A percentile compares a stretch with the other conserved stretches of the same genome.
phyloP scores from a whole-genome alignment of 805 yeast genomes.

The Candida fluviatilis region DNA sequence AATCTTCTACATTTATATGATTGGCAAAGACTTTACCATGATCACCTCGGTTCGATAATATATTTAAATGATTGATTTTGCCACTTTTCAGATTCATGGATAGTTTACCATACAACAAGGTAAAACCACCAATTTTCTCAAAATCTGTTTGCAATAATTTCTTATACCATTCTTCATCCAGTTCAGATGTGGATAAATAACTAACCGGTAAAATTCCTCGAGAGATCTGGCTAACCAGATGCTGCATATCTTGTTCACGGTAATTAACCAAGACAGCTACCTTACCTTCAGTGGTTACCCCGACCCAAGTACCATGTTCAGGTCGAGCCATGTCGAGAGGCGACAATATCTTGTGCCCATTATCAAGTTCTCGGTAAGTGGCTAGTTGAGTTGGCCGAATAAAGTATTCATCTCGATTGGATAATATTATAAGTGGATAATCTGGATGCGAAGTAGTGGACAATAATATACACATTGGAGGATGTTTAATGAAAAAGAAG shows the following conservation, averaged over 20 bases:
- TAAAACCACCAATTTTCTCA: conserved; percentile 55
- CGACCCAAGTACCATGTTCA: conserved; percentile 92
- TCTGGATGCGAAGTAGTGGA: conserved; percentile 66
- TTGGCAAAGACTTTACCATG: conserved; percentile 28
- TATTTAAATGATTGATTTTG: conserved; percentile 31
- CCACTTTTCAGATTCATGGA: conserved; percentile 17
- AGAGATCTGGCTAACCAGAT: conserved; percentile 35
- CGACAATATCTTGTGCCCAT: conserved; percentile 43
- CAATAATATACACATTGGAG: conserved; percentile 79
- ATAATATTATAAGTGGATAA: conserved; percentile 69
- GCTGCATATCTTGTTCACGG: conserved; percentile 42
- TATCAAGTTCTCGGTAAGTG: conserved; percentile 23
- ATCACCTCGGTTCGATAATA: conserved; percentile 50
- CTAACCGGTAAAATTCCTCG: conserved; percentile 50
- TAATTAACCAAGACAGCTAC: conserved; percentile 76
- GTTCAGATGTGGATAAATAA: conserved; percentile 33
- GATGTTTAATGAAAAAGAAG: conserved; percentile 1
- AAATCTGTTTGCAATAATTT: conserved; percentile 20
- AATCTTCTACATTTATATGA: conserved; percentile 12
- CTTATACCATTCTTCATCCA: conserved; percentile 45
- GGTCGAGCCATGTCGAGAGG: conserved; percentile 72
- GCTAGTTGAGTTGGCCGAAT: conserved; percentile 69
- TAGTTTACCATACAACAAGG: conserved; percentile 53
- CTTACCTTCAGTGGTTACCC: conserved; percentile 54
- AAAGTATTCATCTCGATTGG: conserved; percentile 86